Conservation (phyloP, 2,329 filamentous ascomycete genomes). For the Fusarium sp. region DNA sequence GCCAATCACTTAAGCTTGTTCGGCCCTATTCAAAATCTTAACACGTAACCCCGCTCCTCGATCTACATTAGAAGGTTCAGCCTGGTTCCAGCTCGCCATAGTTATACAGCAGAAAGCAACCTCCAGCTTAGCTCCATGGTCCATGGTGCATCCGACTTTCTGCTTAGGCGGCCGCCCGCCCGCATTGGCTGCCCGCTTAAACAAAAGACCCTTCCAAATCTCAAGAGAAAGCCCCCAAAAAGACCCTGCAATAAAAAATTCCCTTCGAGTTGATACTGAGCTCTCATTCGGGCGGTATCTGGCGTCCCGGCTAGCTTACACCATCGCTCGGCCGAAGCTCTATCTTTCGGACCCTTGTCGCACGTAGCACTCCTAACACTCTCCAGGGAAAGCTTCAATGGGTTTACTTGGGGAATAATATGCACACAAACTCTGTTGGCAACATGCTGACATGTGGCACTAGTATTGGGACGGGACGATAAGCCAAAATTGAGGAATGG, state of each 20-base stretch:
- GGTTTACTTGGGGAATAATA: background rate
- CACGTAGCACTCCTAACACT: background rate
- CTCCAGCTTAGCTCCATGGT: slow-evolving; percentile 29
- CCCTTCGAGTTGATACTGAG: background rate
- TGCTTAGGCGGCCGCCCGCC: slow-evolving; percentile 44
- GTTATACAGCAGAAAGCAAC: slow-evolving; percentile 20
- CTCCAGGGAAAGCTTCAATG: background rate
- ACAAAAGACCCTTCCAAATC: background rate
- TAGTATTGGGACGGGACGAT: background rate
- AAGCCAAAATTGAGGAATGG: slow-evolving; percentile 4
- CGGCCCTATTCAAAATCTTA: slow-evolving; percentile 28
- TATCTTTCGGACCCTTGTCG: background rate
- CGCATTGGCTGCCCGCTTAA: slow-evolving; percentile 31
- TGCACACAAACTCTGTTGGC: background rate
- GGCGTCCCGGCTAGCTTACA: slow-evolving; percentile 6
- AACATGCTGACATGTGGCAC: background rate
- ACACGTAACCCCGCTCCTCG: slow-evolving; percentile 13
- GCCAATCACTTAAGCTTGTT: slow-evolving; percentile 9
- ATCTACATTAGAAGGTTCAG: slow-evolving; percentile 11
- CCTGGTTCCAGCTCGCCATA: slow-evolving; percentile 15
- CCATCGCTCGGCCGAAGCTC: slow-evolving; percentile 11
- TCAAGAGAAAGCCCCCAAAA: slow-evolving; percentile 9
- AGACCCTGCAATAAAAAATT: slow-evolving; percentile 10
- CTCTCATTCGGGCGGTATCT: slow-evolving; percentile 10
- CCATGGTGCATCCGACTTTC: slow-evolving; percentile 39